Base-by-base conservation (phyloP, 768 basidiomycete genomes). In the Phylloporus arenicola region DNA sequence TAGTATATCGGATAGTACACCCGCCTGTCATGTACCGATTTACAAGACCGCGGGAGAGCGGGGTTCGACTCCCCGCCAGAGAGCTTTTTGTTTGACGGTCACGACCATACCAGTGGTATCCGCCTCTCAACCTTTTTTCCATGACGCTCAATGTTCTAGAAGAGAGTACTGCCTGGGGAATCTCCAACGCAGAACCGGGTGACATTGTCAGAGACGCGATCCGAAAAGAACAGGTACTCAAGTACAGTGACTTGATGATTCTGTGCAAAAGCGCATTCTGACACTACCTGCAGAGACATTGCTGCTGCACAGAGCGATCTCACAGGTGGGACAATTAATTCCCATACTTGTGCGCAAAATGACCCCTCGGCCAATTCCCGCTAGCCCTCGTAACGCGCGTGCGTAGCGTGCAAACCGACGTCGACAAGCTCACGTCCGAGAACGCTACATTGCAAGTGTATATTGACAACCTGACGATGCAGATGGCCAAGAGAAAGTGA, bases 381-480 rank as follows among this genome's bases (percentile, higher is more conserved):
- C 57, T 39, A 92, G 90, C 81, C 47, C 74, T 92, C 55, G 63
- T 88, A 29, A 72, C 72, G 14, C 81, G 86, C 53, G 83, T 85
- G 3, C 80, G 86, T 55, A 69, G 72, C 25, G 82, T 86, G 9
- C 86, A 92, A 68, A 75, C 74, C 50, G 90, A 92, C 55, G 77
- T 88, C n/a, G 86, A 91, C 54, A 90, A 87, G 65, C 73, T 92
- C 19, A 70, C 75, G 2, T 86, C 88, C 4, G 86, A 84, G 44
- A 92, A 92, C 55, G 82, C 83, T 50, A 91, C 84, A 6, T 70
- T 92, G 48, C 89, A 92, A 62, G 86, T 84, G 82, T 92, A 92
- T 62, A 90, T 91, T 61, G 88, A 92, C 63, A 92, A 92, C 58
- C 64, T 92, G 59, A 92, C 90, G 0, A 75, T 88, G 60, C 90